Base-by-base conservation (phyloP, 2,329 filamentous ascomycete genomes). In the Fusarium staphyleae region DNA sequence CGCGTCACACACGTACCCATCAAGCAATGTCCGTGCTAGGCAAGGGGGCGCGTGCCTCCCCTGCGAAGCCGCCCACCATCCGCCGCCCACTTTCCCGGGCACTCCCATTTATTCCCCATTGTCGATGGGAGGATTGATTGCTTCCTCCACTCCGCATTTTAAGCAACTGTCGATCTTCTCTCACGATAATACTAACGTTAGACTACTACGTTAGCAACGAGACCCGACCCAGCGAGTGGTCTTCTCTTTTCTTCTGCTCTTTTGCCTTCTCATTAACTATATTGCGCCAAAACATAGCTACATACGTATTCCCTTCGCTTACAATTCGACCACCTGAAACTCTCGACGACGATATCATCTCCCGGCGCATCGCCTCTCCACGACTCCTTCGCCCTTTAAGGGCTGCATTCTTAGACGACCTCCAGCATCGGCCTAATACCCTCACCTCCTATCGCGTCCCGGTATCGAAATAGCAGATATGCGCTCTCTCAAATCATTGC, bases 401-500 rank as follows among this genome's bases (percentile, higher is more conserved):
- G 13, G 16, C 32, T n/a, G 10, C 13, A 24, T 6, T 26, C n/a
- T 22, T 24, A 9, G 28, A 32, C 22, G 16, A 10, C n/a, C 9
- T 22, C 8, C 24, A 30, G 18, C 18, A 30, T 24, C n/a, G 2
- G 29, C 13, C 10, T 7, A 32, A n/a, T 26, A 15, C 19, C 13
- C 8, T 22, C 39, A 29, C 28, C 26, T 19, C 6, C 33, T n/a
- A n/a, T 16, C 24, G 45, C 30, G 34, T 12, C 18, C 8, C 26
- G 13, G 35, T 19, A 34, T 4, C 29, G 29, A 34, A 39, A 29
- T 24, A 39, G 14, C 46, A 54, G 34, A 18, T 4, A 67, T 67
- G 65, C 65, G 54, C 15, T 65, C 65, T 26, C 19, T 57, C 33
- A 68, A 61, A 28, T 55, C 62, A 13, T 32, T 68, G 35, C 62